Evolutionary conservation across 2,329 filamentous ascomycete genomes (phyloP), one percentile per base, ranked within the genome.

Genomic region (Ophiosphaerella narmari): DNA sequence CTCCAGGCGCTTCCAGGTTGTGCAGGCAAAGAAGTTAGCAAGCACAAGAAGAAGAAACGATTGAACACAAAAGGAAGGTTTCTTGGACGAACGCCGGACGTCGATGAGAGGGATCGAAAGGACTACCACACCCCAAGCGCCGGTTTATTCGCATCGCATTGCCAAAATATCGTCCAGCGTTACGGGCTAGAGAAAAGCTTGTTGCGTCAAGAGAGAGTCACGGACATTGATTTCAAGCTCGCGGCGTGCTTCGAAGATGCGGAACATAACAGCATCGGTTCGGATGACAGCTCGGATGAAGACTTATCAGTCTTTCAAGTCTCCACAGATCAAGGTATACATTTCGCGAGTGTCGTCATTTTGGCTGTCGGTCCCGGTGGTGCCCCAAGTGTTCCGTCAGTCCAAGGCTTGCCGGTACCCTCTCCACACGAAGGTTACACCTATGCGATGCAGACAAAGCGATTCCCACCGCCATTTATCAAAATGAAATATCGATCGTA

Each of bases 11-110:
- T 93, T 40, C 76, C 80, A 0, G 86, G 87, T 2, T 91, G 89
- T 55, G 89, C 91, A 0, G 89, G 90, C 0, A 90, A 88, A 63
- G 89, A 91, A 63, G 71, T 91, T 48, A 91, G 88, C 75, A 93
- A 93, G 74, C 88, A 93, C 70, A 81, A 83, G 50, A 78, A 75
- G 68, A 87, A 86, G 76, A 91, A 90, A 78, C 83, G 85, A 69
- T 74, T 63, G 13, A 67, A 65, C 33, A 43, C 46, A 72, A 67
- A 60, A 33, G 76, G 78, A 45, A 75, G 75, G 66, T 78, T 77
- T 78, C 79, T 58, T 11, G 50, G 64, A 16, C 54, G 59, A 7
- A 62, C 67, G 13, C 65, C 74, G 2, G 71, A 73, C 12, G 71
- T 79, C 6, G 75, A 78, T 37, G 77, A 79, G 48, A 61, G 77